Evolutionary conservation across 2,329 filamentous ascomycete genomes (phyloP).

Genomic region (Fusarium clavum): DNA sequence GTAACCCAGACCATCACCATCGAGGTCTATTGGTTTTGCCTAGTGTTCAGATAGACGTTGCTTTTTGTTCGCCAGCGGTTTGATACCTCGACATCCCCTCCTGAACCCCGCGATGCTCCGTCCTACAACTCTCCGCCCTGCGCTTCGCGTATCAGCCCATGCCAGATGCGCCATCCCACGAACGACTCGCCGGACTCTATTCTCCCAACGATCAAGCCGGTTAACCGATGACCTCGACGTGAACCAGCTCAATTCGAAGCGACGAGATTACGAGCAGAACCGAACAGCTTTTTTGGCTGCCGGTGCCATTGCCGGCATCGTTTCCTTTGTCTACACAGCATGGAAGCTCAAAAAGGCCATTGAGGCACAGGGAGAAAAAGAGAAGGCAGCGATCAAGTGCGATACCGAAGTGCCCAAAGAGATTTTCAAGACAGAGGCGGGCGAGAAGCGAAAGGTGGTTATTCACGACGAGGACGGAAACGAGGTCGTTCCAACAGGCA

Average conservation of each 20-base stretch:
- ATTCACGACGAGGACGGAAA: constrained; percentile 75
- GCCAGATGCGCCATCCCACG: constrained; percentile 39
- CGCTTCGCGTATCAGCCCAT: constrained; percentile 43
- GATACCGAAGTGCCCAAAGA: constrained; percentile 56
- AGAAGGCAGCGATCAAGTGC: constrained; percentile 57
- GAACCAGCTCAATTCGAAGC: constrained; percentile 58
- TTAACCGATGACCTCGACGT: constrained; percentile 64
- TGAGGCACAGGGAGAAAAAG: constrained; percentile 48
- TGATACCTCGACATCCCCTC: constrained; percentile 1
- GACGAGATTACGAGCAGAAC: constrained; percentile 63
- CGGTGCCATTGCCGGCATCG: constrained; percentile 62
- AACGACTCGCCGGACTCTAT: constrained; percentile 46
- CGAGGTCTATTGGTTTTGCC: background rate
- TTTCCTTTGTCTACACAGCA: constrained; percentile 64
- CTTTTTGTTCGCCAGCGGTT: constrained; percentile 4
- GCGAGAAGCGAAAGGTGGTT: constrained; percentile 67
- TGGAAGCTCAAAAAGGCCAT: constrained; percentile 62
- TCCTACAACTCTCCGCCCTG: constrained; percentile 47
- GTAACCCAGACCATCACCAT: constrained; percentile 20
- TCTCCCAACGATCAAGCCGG: constrained; percentile 48
- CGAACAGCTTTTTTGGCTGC: constrained; percentile 64
- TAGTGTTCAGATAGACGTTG: background rate
- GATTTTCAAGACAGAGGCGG: constrained; percentile 61
- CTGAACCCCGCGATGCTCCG: constrained; percentile 48
- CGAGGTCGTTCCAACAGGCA: constrained; percentile 84